A percentile compares a stretch with the other conserved stretches of the same genome.
phyloP scores from a whole-genome alignment of 495 filamentous ascomycete genomes.

The Daldinia loculata region DNA sequence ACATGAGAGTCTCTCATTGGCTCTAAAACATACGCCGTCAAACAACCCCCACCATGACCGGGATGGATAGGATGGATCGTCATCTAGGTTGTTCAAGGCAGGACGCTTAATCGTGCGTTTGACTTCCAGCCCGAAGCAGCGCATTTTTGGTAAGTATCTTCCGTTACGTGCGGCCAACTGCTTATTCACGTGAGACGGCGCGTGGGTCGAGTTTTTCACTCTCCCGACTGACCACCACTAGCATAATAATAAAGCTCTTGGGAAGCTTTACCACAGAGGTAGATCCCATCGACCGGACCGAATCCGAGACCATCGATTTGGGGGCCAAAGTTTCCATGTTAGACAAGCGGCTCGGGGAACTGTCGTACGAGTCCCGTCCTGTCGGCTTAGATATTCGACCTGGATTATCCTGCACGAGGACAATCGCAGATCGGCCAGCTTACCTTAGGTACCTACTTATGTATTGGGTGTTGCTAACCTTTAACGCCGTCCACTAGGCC shows the following conservation, averaged over 20 bases:
- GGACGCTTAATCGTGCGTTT: constrained; percentile 19
- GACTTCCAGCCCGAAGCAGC: constrained; percentile 2
- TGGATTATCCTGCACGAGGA: constrained; percentile 15
- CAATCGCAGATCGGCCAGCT: constrained; percentile 16
- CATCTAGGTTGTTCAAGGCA: constrained; percentile 22
- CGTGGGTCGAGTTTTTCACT: neutral
- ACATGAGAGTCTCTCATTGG: constrained; percentile 22
- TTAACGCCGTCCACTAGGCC: neutral
- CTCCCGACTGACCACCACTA: neutral
- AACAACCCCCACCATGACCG: constrained; percentile 36
- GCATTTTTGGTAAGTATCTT: neutral
- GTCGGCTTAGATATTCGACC: constrained; percentile 13
- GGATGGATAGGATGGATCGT: constrained; percentile 18
- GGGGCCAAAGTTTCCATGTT: constrained; percentile 18
- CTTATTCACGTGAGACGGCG: neutral
- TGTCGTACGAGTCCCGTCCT: constrained; percentile 20
- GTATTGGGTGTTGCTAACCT: neutral
- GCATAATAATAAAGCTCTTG: neutral
- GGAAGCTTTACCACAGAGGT: neutral
- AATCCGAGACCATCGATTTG: constrained; percentile 1
- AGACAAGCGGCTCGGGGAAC: constrained; percentile 15
- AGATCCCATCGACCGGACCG: constrained; percentile 2
- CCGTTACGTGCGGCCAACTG: neutral
- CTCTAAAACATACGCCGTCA: constrained; percentile 24
- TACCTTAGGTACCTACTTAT: neutral